These are phyloP conservation scores for Harringtonia lauricola DNA, from an alignment of 2,329 filamentous ascomycete genomes.

Conservation along the genomic window DNA sequence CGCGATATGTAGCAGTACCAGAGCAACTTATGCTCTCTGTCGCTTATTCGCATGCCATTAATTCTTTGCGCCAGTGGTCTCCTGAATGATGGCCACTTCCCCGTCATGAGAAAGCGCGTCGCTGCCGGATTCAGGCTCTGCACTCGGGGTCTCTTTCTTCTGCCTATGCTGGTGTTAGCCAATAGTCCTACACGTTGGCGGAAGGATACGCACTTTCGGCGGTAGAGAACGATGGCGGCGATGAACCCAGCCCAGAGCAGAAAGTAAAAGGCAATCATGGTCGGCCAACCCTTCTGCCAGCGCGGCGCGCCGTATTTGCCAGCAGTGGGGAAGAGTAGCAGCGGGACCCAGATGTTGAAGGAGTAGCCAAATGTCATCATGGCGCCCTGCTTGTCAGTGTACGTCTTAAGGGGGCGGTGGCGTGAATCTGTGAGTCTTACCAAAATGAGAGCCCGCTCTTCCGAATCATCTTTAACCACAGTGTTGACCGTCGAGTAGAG, in stretches of 20 bases:
- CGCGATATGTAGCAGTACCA: too few relatives aligned
- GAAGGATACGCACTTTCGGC: conserved; percentile 12
- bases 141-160: neutral
- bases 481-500: conserved; percentile 32
- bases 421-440: conserved; percentile 6
- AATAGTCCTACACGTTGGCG: too few relatives aligned
- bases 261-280: conserved; percentile 32
- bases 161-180: too few relatives aligned
- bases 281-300: conserved; percentile 37
- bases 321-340: conserved; percentile 29
- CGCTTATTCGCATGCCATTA: too few relatives aligned
- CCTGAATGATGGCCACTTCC: neutral
- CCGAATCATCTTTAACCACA: conserved; percentile 26
- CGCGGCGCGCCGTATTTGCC: conserved; percentile 29
- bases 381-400: conserved; percentile 18
- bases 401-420: neutral
- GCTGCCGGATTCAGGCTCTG: neutral
- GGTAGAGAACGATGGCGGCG: conserved; percentile 23
- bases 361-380: conserved; percentile 37
- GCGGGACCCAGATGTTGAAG: conserved; percentile 32
- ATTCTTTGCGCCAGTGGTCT: too few relatives aligned
- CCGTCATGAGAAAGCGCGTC: neutral
- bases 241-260: conserved; percentile 31
- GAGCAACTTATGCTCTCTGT: too few relatives aligned
- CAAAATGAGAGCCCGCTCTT: conserved; percentile 28